Conservation (phyloP, 495 filamentous ascomycete genomes). For the Neurospora pannonica region DNA sequence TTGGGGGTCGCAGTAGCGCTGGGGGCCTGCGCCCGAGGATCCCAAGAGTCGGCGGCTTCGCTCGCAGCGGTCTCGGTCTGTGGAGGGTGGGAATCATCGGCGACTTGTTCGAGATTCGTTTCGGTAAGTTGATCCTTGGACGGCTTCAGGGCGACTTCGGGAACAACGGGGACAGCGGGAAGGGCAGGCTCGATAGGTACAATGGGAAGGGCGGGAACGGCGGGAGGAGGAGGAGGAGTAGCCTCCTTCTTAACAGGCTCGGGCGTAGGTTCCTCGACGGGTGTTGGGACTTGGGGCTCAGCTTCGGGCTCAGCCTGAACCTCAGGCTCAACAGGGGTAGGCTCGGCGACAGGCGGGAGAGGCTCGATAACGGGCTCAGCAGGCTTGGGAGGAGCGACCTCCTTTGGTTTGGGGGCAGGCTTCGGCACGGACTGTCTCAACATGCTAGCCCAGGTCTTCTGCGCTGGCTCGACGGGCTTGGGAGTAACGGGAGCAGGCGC, state of each 20-base stretch:
- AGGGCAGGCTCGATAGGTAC: conserved; percentile 13
- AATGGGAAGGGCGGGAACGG: conserved; percentile 2
- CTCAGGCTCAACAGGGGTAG: conserved; percentile 22
- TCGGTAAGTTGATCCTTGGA: conserved; percentile 83
- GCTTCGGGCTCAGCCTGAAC: conserved; percentile 20
- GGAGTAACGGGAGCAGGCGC: conserved; percentile 12
- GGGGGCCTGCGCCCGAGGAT: conserved; percentile 46
- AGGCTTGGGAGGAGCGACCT: conserved; percentile 29
- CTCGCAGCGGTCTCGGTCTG: conserved; percentile 81
- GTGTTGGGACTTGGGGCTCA: conserved; percentile 19
- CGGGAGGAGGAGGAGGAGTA: conserved; percentile 8
- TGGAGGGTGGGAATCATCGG: conserved; percentile 64
- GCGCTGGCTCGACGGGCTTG: conserved; percentile 25
- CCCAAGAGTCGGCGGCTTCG: conserved; percentile 75
- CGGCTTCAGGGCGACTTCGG: conserved; percentile 48
- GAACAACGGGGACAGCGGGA: conserved; percentile 29
- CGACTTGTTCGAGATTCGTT: conserved; percentile 81
- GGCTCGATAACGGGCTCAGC: conserved; percentile 30
- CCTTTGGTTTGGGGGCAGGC: conserved; percentile 35
- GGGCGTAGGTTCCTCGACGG: conserved; percentile 22
- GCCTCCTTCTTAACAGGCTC: conserved; percentile 18
- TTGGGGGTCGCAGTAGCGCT: conserved; percentile 45
- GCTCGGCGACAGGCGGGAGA: conserved; percentile 22
- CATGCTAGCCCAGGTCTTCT: conserved; percentile 51
- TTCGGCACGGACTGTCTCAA: conserved; percentile 37